These are phyloP conservation scores for Haematococcus lacustris DNA, from an alignment of 139 green algal genomes.

Conservation along the genomic window DNA sequence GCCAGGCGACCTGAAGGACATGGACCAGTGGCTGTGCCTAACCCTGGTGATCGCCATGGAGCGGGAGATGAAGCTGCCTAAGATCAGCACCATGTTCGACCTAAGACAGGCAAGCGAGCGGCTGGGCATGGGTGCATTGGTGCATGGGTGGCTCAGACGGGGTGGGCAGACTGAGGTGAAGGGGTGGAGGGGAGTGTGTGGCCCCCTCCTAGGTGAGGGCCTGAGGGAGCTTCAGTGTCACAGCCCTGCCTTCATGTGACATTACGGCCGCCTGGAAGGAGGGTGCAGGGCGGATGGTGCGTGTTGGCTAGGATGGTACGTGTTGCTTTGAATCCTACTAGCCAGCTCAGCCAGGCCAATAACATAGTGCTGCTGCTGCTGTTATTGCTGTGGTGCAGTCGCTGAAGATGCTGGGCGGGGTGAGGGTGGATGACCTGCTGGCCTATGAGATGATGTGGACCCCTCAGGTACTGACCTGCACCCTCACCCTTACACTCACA, in stretches of 20 bases:
- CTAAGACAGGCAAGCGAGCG: constrained; percentile 14
- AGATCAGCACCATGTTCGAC: constrained; percentile 17
- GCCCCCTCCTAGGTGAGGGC: too few species aligned
- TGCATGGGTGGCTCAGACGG: not conserved
- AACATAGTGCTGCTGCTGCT: not conserved
- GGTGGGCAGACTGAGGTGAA: too few species aligned
- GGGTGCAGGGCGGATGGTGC: too few species aligned
- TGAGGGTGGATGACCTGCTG: constrained; percentile 61
- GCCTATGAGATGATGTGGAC: constrained; percentile 97
- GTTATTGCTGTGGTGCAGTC: constrained; percentile 31
- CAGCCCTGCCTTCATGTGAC: too few species aligned
- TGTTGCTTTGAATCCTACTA: too few species aligned
- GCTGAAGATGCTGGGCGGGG: constrained; percentile 61
- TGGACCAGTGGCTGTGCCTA: constrained; percentile 54
- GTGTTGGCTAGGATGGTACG: too few species aligned
- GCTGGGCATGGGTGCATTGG: not conserved
- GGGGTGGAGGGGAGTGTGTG: too few species aligned
- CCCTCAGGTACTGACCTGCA: constrained; percentile 49
- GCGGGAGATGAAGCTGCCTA: constrained; percentile 65
- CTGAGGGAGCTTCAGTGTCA: too few species aligned
- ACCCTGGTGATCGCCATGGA: constrained; percentile 80
- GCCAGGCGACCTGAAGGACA: constrained; percentile 7
- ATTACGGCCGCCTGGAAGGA: too few species aligned
- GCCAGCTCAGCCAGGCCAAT: too few species aligned
- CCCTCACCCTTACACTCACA: too few species aligned